Evolutionary conservation across 345 rosid species (phyloP).

Genomic region (Citropsis articulata): DNA sequence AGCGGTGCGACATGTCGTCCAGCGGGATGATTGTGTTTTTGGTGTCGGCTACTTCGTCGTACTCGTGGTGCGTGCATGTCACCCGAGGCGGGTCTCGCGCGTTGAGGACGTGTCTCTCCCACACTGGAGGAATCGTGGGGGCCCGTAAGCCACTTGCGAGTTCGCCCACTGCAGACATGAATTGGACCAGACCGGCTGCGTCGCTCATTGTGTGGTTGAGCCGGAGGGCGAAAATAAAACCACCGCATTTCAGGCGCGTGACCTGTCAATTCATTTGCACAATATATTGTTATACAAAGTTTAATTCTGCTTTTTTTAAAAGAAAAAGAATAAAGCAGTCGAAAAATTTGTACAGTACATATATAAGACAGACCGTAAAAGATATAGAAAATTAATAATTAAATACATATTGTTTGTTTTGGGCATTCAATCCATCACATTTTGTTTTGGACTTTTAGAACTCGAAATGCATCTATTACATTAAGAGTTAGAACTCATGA

Average conservation of each 20-base stretch:
- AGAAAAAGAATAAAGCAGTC: neutral
- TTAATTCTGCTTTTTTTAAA: too few species aligned
- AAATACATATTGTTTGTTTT: too few species aligned
- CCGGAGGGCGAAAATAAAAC: conserved; percentile 43
- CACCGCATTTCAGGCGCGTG: conserved; percentile 43
- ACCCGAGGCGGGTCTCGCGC: conserved; percentile 34
- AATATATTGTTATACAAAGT: neutral
- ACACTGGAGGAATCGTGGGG: conserved; percentile 41
- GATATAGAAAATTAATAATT: too few species aligned
- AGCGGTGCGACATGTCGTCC: conserved; percentile 33
- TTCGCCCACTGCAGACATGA: conserved; percentile 43
- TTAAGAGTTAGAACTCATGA: too few species aligned
- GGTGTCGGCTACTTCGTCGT: conserved; percentile 34
- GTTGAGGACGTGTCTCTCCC: conserved; percentile 43
- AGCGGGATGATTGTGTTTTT: conserved; percentile 21
- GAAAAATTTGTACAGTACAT: too few species aligned
- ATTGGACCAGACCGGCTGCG: conserved; percentile 39
- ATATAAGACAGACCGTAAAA: too few species aligned
- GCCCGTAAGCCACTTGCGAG: conserved; percentile 31
- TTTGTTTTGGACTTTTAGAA: too few species aligned
- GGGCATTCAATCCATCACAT: too few species aligned
- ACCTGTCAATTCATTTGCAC: conserved; percentile 22
- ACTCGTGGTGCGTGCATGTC: conserved; percentile 44
- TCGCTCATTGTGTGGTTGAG: conserved; percentile 52
- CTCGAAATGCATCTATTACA: too few species aligned